Percentiles rank a stretch among this genome's conserved stretches.
phyloP scores from a whole-genome alignment of 352 stramenopile genomes.

The Globisporangium radiosum region DNA sequence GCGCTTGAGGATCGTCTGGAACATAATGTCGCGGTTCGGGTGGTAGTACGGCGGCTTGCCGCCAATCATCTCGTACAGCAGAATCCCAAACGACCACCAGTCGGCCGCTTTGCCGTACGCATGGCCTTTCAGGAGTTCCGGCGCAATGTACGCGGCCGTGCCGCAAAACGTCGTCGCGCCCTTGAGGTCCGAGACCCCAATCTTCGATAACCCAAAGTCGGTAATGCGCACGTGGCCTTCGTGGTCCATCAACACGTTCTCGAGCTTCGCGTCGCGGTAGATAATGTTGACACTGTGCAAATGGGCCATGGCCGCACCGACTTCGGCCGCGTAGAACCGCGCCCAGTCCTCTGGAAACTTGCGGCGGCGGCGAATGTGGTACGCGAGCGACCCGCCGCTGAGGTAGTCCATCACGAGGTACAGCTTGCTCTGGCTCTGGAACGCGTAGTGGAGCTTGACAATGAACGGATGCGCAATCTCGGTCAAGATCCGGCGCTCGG shows the following conservation, averaged over 20 bases:
- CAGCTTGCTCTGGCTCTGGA: conserved; percentile 90
- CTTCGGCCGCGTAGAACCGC: conserved; percentile 93
- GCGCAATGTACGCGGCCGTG: conserved; percentile 91
- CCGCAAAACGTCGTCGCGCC: conserved; percentile 91
- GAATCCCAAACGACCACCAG: conserved; percentile 93
- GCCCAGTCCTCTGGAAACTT: conserved; percentile 89
- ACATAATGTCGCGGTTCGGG: conserved; percentile 90
- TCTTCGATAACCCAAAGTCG: conserved; percentile 93
- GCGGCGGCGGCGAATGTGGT: conserved; percentile 81
- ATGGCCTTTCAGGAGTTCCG: conserved; percentile 87
- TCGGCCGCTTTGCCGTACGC: conserved; percentile 90
- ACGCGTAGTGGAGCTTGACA: conserved; percentile 92
- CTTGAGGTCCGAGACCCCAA: conserved; percentile 80
- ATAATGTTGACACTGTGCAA: conserved; percentile 94
- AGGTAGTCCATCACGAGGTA: conserved; percentile 94
- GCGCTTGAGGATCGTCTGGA: conserved; percentile 89
- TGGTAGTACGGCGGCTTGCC: conserved; percentile 89
- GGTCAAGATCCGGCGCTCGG: conserved; percentile 88
- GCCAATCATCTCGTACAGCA: conserved; percentile 96
- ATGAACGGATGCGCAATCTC: conserved; percentile 93
- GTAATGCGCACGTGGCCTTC: conserved; percentile 93
- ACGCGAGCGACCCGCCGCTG: conserved; percentile 85
- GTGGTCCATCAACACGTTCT: conserved; percentile 94
- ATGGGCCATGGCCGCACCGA: conserved; percentile 87
- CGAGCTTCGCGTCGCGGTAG: conserved; percentile 93